Evolutionary conservation across 176 grass and related monocot genomes (phyloP), one percentile per base, ranked within the genome.

Genomic region (Coix lacrymajobi): DNA sequence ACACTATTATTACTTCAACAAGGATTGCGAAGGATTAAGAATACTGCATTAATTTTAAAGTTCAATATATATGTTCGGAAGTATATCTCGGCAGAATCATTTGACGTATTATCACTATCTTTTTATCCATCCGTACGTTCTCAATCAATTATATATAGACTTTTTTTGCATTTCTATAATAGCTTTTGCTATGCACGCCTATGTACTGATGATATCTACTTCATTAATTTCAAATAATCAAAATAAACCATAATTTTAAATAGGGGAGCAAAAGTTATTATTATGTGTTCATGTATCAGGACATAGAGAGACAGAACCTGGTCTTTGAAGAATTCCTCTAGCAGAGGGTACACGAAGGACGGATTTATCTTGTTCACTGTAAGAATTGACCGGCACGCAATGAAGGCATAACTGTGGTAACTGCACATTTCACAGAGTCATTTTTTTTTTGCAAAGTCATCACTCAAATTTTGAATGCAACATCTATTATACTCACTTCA

Each of bases 321-420:
- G 56, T 90, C 84, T 61, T 93, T 88, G 89, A 98, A 98, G 79
- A 95, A 95, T 16, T 85, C 86, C 79, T 95, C 96, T 4, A 98
- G 76, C 31, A 95, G 81, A 26, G 90, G 96, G 76, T 90, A 98
- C 39, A 85, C 79, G 9, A 91, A 92, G 1, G 82, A 88, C 20
- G 88, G 52, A 44, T 95, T 93, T n/a, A 95, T n/a, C 79, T 88
- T 91, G 79, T 87, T 88, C 26, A 86, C 92, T 19, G 88, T 74
- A 74, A 91, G 92, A 85, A 98, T 91, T 13, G 92, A 91, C 32
- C 79, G 90, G 40, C 79, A 86, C 1, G 90, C 87, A 32, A 81
- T 33, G 54, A 91, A 93, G 56, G 96, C 63, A 65, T 88, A 91
- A 79, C 84, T 95, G 79, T 98, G 92, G 45, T 98, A 98, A 26